These are phyloP conservation scores for Plantago coronopus DNA, from an alignment of 305 asterid species.

Conservation along the genomic window DNA sequence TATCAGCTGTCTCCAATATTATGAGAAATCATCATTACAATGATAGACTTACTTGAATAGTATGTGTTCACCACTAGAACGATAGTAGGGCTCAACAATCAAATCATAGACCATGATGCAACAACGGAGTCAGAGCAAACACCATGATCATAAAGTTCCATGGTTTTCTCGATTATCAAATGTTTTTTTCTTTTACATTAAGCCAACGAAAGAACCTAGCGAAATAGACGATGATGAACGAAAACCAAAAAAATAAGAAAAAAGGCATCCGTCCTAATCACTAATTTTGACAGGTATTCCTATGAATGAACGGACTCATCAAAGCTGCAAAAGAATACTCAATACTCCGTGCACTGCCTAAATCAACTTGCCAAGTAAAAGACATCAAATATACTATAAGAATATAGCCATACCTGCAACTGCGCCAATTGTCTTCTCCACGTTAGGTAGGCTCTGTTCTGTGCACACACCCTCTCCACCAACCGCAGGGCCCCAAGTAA, in stretches of 20 bases:
- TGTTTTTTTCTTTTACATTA: neutral
- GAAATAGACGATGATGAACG: neutral
- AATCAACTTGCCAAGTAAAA: slow-evolving; percentile 21
- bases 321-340: slow-evolving; percentile 17
- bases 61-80: neutral
- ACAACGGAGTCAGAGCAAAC: neutral
- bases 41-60: neutral
- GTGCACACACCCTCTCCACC: slow-evolving; percentile 99
- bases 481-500: slow-evolving; percentile 98
- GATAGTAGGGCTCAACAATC: neutral
- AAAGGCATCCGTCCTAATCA: slow-evolving; percentile 10
- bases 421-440: slow-evolving; percentile 90
- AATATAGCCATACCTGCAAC: slow-evolving; percentile 69
- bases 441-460: slow-evolving; percentile 86
- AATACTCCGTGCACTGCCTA: slow-evolving; percentile 10
- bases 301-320: slow-evolving; percentile 15
- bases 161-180: neutral
- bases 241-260: slow-evolving; percentile 9
- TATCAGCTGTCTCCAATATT: no score
- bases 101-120: neutral
- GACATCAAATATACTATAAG: slow-evolving; percentile 15
- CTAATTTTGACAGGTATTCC: slow-evolving; percentile 4
- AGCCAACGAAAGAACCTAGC: slow-evolving; percentile 16
- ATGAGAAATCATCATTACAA: no score
- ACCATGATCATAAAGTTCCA: neutral